Evolutionary conservation across 805 yeast species (phyloP), one percentile per base, ranked within the genome.

Genomic region (Cyberlindnera maclurae): DNA sequence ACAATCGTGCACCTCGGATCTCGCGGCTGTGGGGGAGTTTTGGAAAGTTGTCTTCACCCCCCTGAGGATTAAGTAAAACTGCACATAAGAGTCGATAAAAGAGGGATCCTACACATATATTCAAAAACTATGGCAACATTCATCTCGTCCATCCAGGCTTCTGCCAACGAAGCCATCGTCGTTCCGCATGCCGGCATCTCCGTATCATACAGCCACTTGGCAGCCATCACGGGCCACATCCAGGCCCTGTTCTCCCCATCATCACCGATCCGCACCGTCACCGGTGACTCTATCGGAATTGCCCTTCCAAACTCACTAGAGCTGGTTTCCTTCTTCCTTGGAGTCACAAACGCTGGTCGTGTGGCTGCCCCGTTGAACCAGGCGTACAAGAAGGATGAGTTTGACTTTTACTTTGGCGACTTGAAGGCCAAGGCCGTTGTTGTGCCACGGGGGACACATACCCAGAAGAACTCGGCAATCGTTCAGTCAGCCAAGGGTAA

Each of bases 331-430:
- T 60, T 73, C 2, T 81, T 78, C 52, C 56, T 81, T 16, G 80
- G 78, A 2, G 63, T 71, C 18, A 73, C 84, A 2, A 68, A 72
- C 45, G 67, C 74, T 22, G 71, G 76, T 1, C 64, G 72, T 47
- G 64, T 80, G 33, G 82, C 82, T 15, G 83, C 86, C 2, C 89
- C 89, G 12, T 62, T 81, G 54, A 82, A 81, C 50, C 73, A 85
- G 12, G 68, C 68, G 38, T 79, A 78, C 56, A 77, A 71, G 50
- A 70, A 73, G 48, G 48, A 59, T 26, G 89, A 81, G 58, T 75
- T 78, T 53, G 77, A 75, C 50, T 77, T 79, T 56, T 80, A 79
- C 54, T 60, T 82, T 34, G 71, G 67, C 31, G 88, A 81, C 51
- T 59, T 81, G 47, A 62, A 71, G 47, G 69, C 84, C 7, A 65